phyloP scores from a whole-genome alignment of 192 early-diverging fungal species.

The Geosiphon pyriformis region DNA sequence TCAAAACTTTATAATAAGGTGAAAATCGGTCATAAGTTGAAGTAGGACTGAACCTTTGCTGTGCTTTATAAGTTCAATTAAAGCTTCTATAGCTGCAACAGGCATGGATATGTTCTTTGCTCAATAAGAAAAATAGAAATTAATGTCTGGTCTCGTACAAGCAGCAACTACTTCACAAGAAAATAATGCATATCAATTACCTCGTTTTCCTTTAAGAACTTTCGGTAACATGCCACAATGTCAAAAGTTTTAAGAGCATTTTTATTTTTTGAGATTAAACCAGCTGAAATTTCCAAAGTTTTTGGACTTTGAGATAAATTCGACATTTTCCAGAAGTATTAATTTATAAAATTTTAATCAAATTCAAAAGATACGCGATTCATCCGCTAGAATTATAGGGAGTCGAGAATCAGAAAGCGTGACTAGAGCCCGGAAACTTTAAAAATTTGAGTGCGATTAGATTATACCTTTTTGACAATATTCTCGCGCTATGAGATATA shows the following conservation, averaged over 20 bases:
- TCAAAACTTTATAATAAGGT: slow-evolving; percentile 4
- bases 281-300: too few species aligned
- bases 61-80: slow-evolving; percentile 62
- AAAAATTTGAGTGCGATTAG: too few species aligned
- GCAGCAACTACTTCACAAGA: background rate
- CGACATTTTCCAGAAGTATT: too few species aligned
- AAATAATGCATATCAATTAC: slow-evolving; percentile 14
- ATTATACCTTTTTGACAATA: too few species aligned
- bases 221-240: slow-evolving; percentile 34
- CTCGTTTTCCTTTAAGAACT: slow-evolving; percentile 26
- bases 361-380: too few species aligned
- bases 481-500: slow-evolving; percentile 96
- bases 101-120: slow-evolving; percentile 65
- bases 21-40: background rate
- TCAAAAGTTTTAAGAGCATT: too few species aligned
- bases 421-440: too few species aligned
- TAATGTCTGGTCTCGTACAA: background rate
- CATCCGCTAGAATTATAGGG: too few species aligned
- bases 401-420: too few species aligned
- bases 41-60: slow-evolving; percentile 38
- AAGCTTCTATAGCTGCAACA: slow-evolving; percentile 67
- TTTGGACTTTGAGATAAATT: too few species aligned
- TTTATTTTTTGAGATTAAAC: too few species aligned
- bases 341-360: too few species aligned
- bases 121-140: background rate